phyloP scores from a whole-genome alignment of 257 asterid genomes.

The Salvia hispanica region DNA sequence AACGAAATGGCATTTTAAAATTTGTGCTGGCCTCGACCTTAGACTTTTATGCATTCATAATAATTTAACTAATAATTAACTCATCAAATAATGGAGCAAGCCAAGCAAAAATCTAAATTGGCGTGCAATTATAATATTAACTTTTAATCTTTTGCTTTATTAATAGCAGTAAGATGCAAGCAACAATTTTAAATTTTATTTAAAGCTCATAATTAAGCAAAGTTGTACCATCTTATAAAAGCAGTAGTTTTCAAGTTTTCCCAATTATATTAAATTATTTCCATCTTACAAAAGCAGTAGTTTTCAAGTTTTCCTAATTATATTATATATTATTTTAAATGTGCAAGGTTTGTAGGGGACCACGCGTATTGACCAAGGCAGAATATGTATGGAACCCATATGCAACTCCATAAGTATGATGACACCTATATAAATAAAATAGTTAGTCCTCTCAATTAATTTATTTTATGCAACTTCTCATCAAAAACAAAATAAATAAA shows the following conservation, averaged over 20 bases:
- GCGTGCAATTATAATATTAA: constrained; percentile 33
- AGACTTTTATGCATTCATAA: background rate
- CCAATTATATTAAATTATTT: background rate
- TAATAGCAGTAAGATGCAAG: constrained; percentile 31
- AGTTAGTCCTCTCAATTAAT: constrained; percentile 23
- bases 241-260: constrained; percentile 18
- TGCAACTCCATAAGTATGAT: constrained; percentile 33
- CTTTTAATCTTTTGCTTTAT: constrained; percentile 23
- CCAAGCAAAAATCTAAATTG: constrained; percentile 22
- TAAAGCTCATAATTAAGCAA: constrained; percentile 28
- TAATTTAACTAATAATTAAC: constrained; percentile 17
- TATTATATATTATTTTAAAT: constrained; percentile 15
- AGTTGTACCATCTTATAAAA: constrained; percentile 24
- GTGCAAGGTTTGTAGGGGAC: constrained; percentile 26
- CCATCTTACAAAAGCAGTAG: too few relatives aligned
- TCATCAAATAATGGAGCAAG: background rate
- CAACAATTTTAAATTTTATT: constrained; percentile 26
- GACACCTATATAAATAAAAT: constrained; percentile 28
- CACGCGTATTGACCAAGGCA: constrained; percentile 37
- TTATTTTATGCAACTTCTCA: constrained; percentile 18
- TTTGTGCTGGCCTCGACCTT: background rate
- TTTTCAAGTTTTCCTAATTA: too few relatives aligned
- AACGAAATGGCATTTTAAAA: background rate
- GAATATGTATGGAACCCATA: constrained; percentile 32
- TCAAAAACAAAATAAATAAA: constrained; percentile 8